Evolutionary conservation across 371 early-diverging fungal genomes (phyloP), one percentile per base, ranked within the genome.

Genomic region (Phascolomyces articulosus): DNA sequence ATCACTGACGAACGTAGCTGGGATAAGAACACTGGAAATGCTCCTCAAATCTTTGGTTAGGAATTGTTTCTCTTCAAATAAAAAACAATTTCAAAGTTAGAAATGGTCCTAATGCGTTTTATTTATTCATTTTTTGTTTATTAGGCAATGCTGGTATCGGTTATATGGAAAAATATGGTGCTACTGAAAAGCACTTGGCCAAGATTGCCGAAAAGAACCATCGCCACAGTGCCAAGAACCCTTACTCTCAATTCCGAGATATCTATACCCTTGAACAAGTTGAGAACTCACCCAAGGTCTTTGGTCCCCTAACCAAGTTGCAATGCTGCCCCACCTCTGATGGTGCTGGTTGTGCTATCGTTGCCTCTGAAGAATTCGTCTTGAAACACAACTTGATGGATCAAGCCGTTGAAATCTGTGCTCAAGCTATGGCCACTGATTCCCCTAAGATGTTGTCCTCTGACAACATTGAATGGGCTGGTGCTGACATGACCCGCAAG

Each of bases 261-360:
- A 75, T 87, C 55, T 89, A 88, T 66, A 84, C 88, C 4, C 69
- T 91, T 51, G 91, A 90, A 55, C 87, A 91, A 69, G 74, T 91
- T 16, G 73, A 82, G 23, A 69, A 88, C 58, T 89, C 91, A 2
- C 82, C 84, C 64, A 82, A 77, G 55, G 82, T 93, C 26, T 90
- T 84, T 77, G 91, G 89, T n/a, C 90, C 91, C 9, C 62, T 93
- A 56, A 91, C 91, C 47, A 88, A 87, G 66, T 79, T 91, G 23
- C 92, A 91, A 70, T 93, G 93, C 80, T 90, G 90, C 64, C 92
- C 93, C 40, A 93, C 91, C 11, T 90, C 91, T 15, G 92, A 93
- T 72, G 93, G 93, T 51, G 81, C 90, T 34, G 92, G 84, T 6
- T 87, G 87, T 60, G 89, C 75, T 27, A 84, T 93, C 65, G 57